These are phyloP conservation scores for Rubia balearica DNA, from an alignment of 305 asterid species.

Conservation along the genomic window DNA sequence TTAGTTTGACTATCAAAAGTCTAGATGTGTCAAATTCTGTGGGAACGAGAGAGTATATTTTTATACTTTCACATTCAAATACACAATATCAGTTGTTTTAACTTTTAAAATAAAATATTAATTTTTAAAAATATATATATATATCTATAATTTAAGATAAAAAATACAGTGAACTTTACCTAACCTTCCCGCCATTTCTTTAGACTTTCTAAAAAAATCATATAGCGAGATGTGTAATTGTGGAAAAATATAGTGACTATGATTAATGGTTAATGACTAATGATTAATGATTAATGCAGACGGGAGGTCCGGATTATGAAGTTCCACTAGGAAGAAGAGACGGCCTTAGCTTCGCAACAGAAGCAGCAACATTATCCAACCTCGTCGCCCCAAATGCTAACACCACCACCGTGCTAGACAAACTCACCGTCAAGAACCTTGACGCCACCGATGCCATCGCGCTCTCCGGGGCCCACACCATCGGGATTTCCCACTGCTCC, in stretches of 20 bases:
- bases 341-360: constrained; percentile 42
- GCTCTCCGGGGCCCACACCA: constrained; percentile 85
- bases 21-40: too few relatives aligned
- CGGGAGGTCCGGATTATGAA: constrained; percentile 60
- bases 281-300: constrained; percentile 24
- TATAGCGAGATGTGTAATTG: too few relatives aligned
- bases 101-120: too few relatives aligned
- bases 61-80: too few relatives aligned
- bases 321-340: constrained; percentile 68
- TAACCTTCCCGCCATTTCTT: too few relatives aligned
- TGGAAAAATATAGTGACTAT: neutral
- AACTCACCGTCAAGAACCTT: constrained; percentile 40
- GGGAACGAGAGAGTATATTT: too few relatives aligned
- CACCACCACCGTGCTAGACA: constrained; percentile 38
- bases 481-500: constrained; percentile 51
- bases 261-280: neutral
- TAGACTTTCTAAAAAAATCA: too few relatives aligned
- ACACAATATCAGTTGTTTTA: too few relatives aligned
- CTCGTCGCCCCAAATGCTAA: constrained; percentile 57
- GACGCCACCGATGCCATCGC: constrained; percentile 64
- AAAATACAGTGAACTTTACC: too few relatives aligned
- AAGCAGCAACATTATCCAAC: constrained; percentile 37
- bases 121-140: too few relatives aligned
- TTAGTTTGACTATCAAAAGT: too few relatives aligned
- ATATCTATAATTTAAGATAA: too few relatives aligned